Evolutionary conservation across 768 basidiomycete genomes (phyloP), one percentile per base, ranked within the genome.

Genomic region (Tremella mesenterica): DNA sequence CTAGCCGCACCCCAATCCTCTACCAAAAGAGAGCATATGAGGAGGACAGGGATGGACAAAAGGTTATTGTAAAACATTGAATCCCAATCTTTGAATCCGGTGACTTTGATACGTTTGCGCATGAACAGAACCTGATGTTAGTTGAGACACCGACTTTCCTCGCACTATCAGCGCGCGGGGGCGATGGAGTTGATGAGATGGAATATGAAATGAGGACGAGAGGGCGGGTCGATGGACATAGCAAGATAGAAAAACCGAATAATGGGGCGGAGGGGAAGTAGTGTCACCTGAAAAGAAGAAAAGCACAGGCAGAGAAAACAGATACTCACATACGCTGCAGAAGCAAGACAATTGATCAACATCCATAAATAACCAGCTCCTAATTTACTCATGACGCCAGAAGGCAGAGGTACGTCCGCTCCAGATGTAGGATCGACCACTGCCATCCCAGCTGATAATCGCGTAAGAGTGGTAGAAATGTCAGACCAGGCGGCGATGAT

Each of bases 51-150:
- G 63, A 97, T 92, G 18, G 89, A 93, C 48, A 97, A 76, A 41
- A 96, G 71, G 73, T 97, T 99, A 77, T 93, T 95, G 78, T 97
- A 97, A 76, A 89, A 93, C 91, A 96, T 96, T 12, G 91, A 85
- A 68, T 96, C 93, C 92, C 91, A 95, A 67, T 99, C 93, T 45
- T 90, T 84, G 76, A 97, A 96, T 18, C 88, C 88, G 14, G 90
- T 96, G 36, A 78, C 73, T 76, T 96, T 96, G 78, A 99, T 97
- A 52, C 85, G 81, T 73, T 93, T 96, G 53, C 95, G 82, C 95
- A 97, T 97, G 34, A 87, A 79, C 45, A 99, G 79, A 33, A 95
- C 89, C 90, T 93, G 62, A 41, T 4, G 14, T 41, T 23, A 41
- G 14, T 41, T n/a, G 33, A 41, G 4, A n/a, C n/a, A n/a, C n/a